A percentile compares a stretch with the other conserved stretches of the same genome.
Evolutionary conservation across 148 eudicot species (phyloP).

Genomic region (Tetragonia tetragonoides): DNA sequence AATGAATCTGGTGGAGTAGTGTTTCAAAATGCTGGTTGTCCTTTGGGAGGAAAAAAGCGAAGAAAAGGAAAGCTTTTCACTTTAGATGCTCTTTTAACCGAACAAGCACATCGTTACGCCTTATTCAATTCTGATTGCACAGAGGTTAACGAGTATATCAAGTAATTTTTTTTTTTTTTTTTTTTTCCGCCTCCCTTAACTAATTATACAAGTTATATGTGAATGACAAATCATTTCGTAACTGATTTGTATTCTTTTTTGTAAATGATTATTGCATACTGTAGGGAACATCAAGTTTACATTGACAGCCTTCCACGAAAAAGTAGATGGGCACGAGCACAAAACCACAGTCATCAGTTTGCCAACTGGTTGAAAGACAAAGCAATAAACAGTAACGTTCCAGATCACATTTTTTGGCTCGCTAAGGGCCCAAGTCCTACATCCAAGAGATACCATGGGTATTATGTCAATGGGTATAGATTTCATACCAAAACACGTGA

Average conservation of each 20-base stretch:
- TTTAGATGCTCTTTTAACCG: no score
- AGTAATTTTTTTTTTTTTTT: no score
- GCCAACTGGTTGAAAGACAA: not conserved
- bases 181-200: no score
- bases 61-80: no score
- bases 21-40: no score
- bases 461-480: conserved; percentile 20
- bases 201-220: no score
- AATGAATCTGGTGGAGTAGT: no score
- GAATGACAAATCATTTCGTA: no score
- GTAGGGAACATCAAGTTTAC: conserved; percentile 8
- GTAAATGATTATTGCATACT: not conserved
- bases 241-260: not conserved
- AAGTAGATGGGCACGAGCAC: not conserved
- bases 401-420: conserved; percentile 8
- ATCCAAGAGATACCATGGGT: conserved; percentile 8
- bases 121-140: no score
- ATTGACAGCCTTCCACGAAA: not conserved
- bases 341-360: not conserved
- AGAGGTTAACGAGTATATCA: no score
- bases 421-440: conserved; percentile 14
- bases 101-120: no score
- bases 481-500: conserved; percentile 21
- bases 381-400: not conserved
- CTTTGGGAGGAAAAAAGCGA: no score